Conservation (phyloP, 176 grass and related monocot genomes). For the Triticum aestivum region IWGSC_CS_RefSeq_v2.1 NC_057806.1:675347637-675348136, state of each 20-base stretch:
- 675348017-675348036: conserved; percentile 72
- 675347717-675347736: no score
- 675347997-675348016: conserved; percentile 30
- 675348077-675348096: background rate
- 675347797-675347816: conserved; percentile 11
- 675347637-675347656: no score
- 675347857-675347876: background rate
- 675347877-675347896: background rate
- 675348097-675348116: background rate
- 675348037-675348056: conserved; percentile 19
- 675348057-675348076: background rate
- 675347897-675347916: conserved; percentile 23
- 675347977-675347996: conserved; percentile 22
- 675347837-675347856: background rate
- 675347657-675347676: no score
- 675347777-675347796: background rate
- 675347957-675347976: conserved; percentile 15
- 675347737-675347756: no score
- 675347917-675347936: conserved; percentile 27
- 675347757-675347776: background rate
- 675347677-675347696: no score
- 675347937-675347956: conserved; percentile 17
- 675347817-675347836: conserved; percentile 33
- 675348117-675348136: conserved; percentile 53
- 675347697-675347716: no score